Percentiles rank a stretch among this genome's conserved stretches.
phyloP scores from a whole-genome alignment of 2,329 filamentous ascomycete genomes.

The Clarireedia hainanense region DNA sequence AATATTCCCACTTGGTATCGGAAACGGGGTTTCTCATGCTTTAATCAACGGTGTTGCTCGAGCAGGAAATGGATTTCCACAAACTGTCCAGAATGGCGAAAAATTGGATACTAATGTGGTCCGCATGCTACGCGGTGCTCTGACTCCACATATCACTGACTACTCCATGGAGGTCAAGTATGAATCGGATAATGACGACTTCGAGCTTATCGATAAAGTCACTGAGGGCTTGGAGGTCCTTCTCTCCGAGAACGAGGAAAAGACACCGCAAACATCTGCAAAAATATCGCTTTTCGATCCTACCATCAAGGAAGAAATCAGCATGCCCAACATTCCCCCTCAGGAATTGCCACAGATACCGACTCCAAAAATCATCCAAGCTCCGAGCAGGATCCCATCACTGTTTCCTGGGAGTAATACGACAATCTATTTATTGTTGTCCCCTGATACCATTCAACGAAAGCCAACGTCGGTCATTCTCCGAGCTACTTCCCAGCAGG shows the following conservation, averaged over 20 bases:
- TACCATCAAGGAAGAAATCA: neutral
- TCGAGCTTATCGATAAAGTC: conserved; percentile 54
- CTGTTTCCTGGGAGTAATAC: conserved; percentile 61
- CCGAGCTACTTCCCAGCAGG: conserved; percentile 46
- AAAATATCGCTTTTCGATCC: conserved; percentile 51
- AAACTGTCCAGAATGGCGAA: conserved; percentile 54
- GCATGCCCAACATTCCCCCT: neutral
- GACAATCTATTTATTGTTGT: conserved; percentile 57
- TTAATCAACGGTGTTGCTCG: conserved; percentile 47
- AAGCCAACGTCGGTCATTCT: conserved; percentile 50
- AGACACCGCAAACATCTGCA: neutral
- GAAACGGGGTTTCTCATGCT: conserved; percentile 40
- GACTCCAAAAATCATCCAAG: conserved; percentile 52
- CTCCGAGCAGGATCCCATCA: conserved; percentile 53
- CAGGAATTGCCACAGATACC: conserved; percentile 40
- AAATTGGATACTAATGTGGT: conserved; percentile 62
- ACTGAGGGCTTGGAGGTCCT: conserved; percentile 39
- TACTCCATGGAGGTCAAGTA: conserved; percentile 59
- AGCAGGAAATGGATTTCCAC: conserved; percentile 50
- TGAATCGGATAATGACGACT: conserved; percentile 41
- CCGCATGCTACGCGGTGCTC: conserved; percentile 64
- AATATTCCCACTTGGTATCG: conserved; percentile 49
- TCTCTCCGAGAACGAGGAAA: conserved; percentile 9
- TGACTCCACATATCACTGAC: conserved; percentile 58
- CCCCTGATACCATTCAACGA: conserved; percentile 37